Evolutionary conservation across 306 rosid species (phyloP), one percentile per base, ranked within the genome.

Genomic region (Potentilla sterilis): DNA sequence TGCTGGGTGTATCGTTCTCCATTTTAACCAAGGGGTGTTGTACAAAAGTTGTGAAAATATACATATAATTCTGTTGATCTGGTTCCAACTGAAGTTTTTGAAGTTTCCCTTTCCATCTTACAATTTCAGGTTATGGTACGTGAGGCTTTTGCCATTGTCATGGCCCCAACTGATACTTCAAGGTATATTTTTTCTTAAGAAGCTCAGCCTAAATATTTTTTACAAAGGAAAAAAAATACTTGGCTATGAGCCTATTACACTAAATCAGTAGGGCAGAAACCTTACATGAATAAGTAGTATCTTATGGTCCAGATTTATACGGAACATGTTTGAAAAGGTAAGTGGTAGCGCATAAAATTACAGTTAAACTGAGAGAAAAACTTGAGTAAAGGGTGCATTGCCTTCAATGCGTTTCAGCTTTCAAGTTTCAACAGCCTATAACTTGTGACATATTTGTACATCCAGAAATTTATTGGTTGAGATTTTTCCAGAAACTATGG

Each of bases 111-210:
- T 72, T 76, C 58, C 44, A 32, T 63, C 38, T 79, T 74, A 42
- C 35, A 59, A 64, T 72, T 74, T 62, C 88, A 93, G 96, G 77
- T 73, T 41, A 91, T 91, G 98, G 77, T 89, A 75, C 92, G 97
- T 2, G 93, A 93, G 87, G 98, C 93, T 64, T 85, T 93, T 80
- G 96, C 97, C 63, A 83, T 88, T 86, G 96, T 93, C 69, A 79
- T 91, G 85, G 96, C 98, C 44, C 96, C 98, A 47, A 86, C 79
- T 8, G 98, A 93, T 82, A 51, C 86, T 54, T 72, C 87, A 59
- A 88, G 97, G 93, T 93, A 67, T 66, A 77, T 55, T 35, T 28
- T 40, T 52, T 4, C 4, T 18, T 46, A 34, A n/a, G 18, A 1
- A 18, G 57, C 19, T 49, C 67, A 75, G 2, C 41, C 5, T 14